Evolutionary conservation across 768 basidiomycete species (phyloP).

Genomic region (Saitozyma podzolica): DNA sequence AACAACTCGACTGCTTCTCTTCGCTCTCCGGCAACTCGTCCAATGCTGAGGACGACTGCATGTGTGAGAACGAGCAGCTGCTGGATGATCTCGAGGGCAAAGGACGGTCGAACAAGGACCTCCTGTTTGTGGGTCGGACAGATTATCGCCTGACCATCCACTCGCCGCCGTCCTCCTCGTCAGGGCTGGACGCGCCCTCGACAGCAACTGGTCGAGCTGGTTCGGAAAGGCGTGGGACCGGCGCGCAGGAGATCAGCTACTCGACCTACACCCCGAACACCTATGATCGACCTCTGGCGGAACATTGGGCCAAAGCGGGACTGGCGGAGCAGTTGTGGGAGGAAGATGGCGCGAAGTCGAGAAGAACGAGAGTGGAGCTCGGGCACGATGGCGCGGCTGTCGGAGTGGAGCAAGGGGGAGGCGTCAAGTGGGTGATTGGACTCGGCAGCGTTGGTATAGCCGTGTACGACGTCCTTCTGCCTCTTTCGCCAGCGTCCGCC

Average conservation of each 20-base stretch:
- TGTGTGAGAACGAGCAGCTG: conserved; percentile 37
- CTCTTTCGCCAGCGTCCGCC: conserved; percentile 52
- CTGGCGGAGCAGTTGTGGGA: conserved; percentile 19
- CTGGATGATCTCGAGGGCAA: conserved; percentile 65
- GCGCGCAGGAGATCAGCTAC: conserved; percentile 75
- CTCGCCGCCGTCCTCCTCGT: conserved; percentile 57
- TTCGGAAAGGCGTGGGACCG: conserved; percentile 16
- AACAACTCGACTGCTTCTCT: conserved; percentile 46
- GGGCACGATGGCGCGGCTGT: conserved; percentile 48
- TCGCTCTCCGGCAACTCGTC: conserved; percentile 32
- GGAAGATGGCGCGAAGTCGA: conserved; percentile 28
- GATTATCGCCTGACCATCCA: conserved; percentile 90
- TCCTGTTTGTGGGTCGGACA: conserved; percentile 64
- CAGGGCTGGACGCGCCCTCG: conserved; percentile 51
- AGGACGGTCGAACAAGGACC: conserved; percentile 53
- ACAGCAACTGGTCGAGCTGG: conserved; percentile 38
- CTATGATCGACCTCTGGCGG: conserved; percentile 71
- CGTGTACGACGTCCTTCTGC: conserved; percentile 50
- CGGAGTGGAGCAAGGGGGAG: conserved; percentile 44
- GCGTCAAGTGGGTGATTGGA: conserved; percentile 42
- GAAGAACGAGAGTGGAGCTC: conserved; percentile 45
- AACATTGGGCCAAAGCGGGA: conserved; percentile 70
- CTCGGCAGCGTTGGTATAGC: conserved; percentile 60
- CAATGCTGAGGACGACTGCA: conserved; percentile 36
- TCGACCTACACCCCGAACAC: conserved; percentile 92